phyloP scores from a whole-genome alignment of 805 yeast species.

The Hanseniaspora guilliermondii region DNA sequence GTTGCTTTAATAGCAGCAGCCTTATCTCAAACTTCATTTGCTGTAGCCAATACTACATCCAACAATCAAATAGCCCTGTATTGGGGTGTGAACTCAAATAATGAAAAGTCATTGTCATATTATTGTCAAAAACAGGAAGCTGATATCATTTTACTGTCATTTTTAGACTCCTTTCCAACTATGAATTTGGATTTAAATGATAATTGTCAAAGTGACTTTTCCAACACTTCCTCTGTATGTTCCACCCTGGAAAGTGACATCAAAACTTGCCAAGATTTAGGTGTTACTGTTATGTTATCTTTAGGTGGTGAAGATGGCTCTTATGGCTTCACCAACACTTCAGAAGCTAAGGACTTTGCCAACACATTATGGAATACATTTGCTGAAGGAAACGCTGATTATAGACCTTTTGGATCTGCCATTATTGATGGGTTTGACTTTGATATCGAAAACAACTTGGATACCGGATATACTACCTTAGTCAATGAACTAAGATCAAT shows the following conservation, averaged over 20 bases:
- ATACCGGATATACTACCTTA: constrained; percentile 55
- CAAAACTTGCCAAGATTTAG: constrained; percentile 59
- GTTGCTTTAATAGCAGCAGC: neutral
- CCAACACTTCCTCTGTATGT: constrained; percentile 36
- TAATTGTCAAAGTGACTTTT: constrained; percentile 32
- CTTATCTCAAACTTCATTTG: neutral
- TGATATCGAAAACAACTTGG: constrained; percentile 61
- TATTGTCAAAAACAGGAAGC: constrained; percentile 25
- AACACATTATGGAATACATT: constrained; percentile 49
- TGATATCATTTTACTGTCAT: constrained; percentile 61
- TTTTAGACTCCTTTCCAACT: constrained; percentile 50
- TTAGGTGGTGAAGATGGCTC: constrained; percentile 64
- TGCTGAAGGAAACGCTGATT: constrained; percentile 45
- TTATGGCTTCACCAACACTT: constrained; percentile 76
- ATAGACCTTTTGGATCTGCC: constrained; percentile 60
- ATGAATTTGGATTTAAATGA: constrained; percentile 46
- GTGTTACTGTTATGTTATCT: constrained; percentile 66
- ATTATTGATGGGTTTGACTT: constrained; percentile 86
- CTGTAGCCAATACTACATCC: constrained; percentile 27
- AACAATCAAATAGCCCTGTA: constrained; percentile 59
- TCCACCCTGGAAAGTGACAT: constrained; percentile 55
- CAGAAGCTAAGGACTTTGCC: constrained; percentile 58
- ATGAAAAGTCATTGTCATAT: constrained; percentile 31
- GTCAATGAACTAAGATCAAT: constrained; percentile 41
- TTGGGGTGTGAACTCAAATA: constrained; percentile 84